A percentile compares a stretch with the other conserved stretches of the same genome.
Evolutionary conservation across 495 filamentous ascomycete species (phyloP).

Genomic region (Mycothermus thermophilus): DNA sequence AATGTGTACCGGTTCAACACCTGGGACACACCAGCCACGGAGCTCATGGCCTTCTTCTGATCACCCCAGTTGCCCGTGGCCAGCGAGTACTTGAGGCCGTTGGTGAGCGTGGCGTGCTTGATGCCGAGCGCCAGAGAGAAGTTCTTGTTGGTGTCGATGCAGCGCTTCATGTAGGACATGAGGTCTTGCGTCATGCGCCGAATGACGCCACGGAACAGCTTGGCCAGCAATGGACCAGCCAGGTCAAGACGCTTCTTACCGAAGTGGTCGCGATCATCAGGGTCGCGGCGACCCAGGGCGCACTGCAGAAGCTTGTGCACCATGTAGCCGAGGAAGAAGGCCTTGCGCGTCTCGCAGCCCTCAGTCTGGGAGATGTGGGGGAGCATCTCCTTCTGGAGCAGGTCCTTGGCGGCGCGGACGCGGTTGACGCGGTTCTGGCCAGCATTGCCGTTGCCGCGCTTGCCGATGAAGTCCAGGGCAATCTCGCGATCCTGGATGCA

Average conservation of each 20-base stretch:
- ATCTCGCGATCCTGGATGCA: constrained; percentile 91
- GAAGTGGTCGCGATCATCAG: constrained; percentile 96
- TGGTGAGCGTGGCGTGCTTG: constrained; percentile 80
- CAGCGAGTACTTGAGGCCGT: constrained; percentile 88
- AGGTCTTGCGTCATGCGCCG: constrained; percentile 79
- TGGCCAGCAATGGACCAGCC: constrained; percentile 84
- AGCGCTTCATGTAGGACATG: constrained; percentile 75
- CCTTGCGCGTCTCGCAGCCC: constrained; percentile 93
- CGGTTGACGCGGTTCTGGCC: constrained; percentile 71
- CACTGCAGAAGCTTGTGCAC: constrained; percentile 87
- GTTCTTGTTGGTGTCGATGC: constrained; percentile 73
- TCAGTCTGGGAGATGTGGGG: constrained; percentile 93
- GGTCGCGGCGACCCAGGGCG: constrained; percentile 76
- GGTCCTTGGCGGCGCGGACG: constrained; percentile 78
- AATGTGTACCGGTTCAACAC: constrained; percentile 97
- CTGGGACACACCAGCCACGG: constrained; percentile 94
- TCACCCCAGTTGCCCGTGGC: constrained; percentile 99
- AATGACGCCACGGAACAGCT: constrained; percentile 80
- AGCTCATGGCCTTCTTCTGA: constrained; percentile 89
- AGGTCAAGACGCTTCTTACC: constrained; percentile 96
- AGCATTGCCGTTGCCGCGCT: constrained; percentile 53
- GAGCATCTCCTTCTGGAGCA: constrained; percentile 91
- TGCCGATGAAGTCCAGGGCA: constrained; percentile 92
- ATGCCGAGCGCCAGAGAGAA: constrained; percentile 83
- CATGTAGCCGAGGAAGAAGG: constrained; percentile 99